Base-by-base conservation (phyloP, 2,329 filamentous ascomycete species). In the Colletotrichum sp. region DNA sequence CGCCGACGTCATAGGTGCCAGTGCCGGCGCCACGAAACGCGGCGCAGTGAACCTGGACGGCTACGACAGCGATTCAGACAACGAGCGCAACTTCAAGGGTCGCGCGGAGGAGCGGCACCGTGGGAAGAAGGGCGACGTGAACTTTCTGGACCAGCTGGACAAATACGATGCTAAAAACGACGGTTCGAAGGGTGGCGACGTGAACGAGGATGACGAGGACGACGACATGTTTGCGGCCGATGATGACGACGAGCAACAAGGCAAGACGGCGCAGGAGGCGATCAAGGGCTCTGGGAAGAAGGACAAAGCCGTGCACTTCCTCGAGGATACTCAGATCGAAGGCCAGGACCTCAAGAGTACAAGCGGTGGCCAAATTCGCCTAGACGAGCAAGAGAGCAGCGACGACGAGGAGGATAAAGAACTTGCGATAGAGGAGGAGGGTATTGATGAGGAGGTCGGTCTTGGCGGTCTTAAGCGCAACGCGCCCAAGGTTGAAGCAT, bases 1-100 rank as follows among this genome's bases (percentile, higher is more conserved):
- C 67, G 95, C 96, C 26, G 97, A 99, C 82, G 96, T 98, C 52
- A 98, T 99, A 78, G 96, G 96, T 18, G 94, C 93, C 3, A 92
- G 92, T 2, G 92, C 93, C 12, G 90, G 92, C 36, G 91, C 92
- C 55, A 95, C 95, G 1, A 98, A 98, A 84, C 95, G 97, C 78
- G 96, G 96, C 79, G 97, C 96, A 0, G 95, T 99, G 71, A 98
- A 99, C 81, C 92, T 99, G 55, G 97, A 99, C 82, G 97, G 97
- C 67, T 99, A 99, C 86, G 96, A 99, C 80, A 97, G 94, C 12
- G 97, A 99, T 85, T 98, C 96, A 4, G 92, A 94, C 69, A 96
- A 98, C 78, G 97, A 99, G 82, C 74, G 74, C 34, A 96, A 95
- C 60, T 98, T 98, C 84, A 92, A 97, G 79, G 91, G 90, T 36